Evolutionary conservation across 1,284 basidiomycete species (phyloP).

Genomic region (Microbotryomycetes sp.): DNA sequence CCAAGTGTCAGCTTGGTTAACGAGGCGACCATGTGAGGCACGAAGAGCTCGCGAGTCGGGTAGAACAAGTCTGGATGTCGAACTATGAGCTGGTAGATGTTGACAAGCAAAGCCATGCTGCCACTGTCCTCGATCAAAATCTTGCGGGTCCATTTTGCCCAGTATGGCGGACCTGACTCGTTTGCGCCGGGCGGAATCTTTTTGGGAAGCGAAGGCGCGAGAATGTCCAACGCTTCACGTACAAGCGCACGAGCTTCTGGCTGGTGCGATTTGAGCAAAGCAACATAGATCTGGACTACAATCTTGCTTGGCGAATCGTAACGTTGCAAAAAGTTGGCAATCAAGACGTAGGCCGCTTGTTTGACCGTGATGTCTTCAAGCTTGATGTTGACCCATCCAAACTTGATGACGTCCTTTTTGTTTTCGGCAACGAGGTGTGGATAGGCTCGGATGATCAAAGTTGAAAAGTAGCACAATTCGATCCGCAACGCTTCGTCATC

Average conservation of each 20-base stretch:
- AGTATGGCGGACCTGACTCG: slow-evolving; percentile 64
- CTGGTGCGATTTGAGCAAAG: slow-evolving; percentile 76
- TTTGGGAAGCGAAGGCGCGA: slow-evolving; percentile 75
- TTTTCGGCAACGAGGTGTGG: slow-evolving; percentile 67
- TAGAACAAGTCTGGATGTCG: slow-evolving; percentile 91
- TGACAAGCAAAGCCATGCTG: slow-evolving; percentile 70
- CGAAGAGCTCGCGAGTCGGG: slow-evolving; percentile 83
- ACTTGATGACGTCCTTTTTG: slow-evolving; percentile 91
- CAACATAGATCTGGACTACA: slow-evolving; percentile 87
- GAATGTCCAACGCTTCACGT: slow-evolving; percentile 79
- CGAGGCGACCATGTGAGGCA: slow-evolving; percentile 91
- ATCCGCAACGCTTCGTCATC: slow-evolving; percentile 54
- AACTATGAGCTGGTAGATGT: slow-evolving; percentile 87
- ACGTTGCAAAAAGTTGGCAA: slow-evolving; percentile 87
- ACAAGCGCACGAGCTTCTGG: slow-evolving; percentile 69
- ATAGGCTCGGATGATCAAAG: slow-evolving; percentile 79
- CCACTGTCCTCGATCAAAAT: slow-evolving; percentile 81
- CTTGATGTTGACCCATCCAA: slow-evolving; percentile 83
- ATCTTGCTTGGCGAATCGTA: slow-evolving; percentile 92
- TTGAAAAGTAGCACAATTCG: slow-evolving; percentile 85
- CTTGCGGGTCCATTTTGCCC: slow-evolving; percentile 84
- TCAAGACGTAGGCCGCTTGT: slow-evolving; percentile 86
- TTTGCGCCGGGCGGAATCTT: slow-evolving; percentile 44
- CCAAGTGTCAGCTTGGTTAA: slow-evolving; percentile 81
- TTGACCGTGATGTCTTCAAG: slow-evolving; percentile 85